phyloP scores from a whole-genome alignment of 2,329 filamentous ascomycete genomes.

The Colletotrichum sp. region DNA sequence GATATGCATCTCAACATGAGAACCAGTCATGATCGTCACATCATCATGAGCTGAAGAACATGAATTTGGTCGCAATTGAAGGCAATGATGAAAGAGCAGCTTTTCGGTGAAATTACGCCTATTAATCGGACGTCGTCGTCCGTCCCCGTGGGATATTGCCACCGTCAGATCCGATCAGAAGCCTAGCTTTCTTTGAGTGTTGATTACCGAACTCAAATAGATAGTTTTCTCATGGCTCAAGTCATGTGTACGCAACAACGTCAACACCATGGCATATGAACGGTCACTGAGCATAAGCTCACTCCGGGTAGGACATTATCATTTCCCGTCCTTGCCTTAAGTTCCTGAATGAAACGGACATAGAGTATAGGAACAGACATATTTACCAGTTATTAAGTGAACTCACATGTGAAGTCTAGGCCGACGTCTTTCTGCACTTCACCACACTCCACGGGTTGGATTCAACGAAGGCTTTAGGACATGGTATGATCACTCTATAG shows the following conservation, averaged over 20 bases:
- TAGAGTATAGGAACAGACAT: accelerated
- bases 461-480: background rate
- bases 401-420: background rate
- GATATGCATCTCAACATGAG: background rate
- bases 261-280: background rate
- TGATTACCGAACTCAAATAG: background rate
- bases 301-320: background rate
- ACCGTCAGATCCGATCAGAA: background rate
- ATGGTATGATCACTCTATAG: background rate
- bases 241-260: background rate
- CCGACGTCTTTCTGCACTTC: background rate
- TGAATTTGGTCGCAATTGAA: too few relatives aligned
- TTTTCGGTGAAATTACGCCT: background rate
- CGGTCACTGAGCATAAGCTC: background rate
- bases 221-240: background rate
- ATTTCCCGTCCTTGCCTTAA: background rate
- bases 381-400: background rate
- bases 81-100: accelerated
- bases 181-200: background rate
- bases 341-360: background rate
- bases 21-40: background rate
- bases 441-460: background rate
- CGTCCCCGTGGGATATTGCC: background rate
- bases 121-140: background rate
- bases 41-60: background rate